Evolutionary conservation across 768 basidiomycete species (phyloP).

Genomic region (Termitomyces sp.): DNA sequence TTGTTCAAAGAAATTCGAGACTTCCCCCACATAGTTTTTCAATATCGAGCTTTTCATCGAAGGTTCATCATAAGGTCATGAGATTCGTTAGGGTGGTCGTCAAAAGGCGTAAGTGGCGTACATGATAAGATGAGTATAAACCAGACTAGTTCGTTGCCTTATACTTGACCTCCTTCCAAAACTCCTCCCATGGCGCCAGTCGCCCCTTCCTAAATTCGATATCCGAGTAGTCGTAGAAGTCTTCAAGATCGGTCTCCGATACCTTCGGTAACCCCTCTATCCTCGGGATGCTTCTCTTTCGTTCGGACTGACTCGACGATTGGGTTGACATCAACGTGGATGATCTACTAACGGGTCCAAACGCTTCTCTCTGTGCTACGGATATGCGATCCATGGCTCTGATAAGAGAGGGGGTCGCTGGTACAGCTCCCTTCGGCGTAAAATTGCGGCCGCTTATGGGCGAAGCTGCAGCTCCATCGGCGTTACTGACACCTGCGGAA

Average conservation of each 20-base stretch:
- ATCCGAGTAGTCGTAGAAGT: constrained; percentile 7
- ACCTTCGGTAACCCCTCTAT: constrained; percentile 12
- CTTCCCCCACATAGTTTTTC: not conserved
- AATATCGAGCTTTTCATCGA: not conserved
- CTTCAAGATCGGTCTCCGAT: constrained; percentile 11
- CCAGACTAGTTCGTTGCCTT: constrained; percentile 21
- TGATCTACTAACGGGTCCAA: constrained; percentile 15
- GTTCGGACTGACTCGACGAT: not conserved
- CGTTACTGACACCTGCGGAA: constrained; percentile 5
- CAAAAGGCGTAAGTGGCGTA: not conserved
- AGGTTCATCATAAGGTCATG: not conserved
- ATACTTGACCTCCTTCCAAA: constrained; percentile 41
- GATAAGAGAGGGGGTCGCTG: constrained; percentile 63
- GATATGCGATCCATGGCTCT: constrained; percentile 59
- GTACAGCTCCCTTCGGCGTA: constrained; percentile 34
- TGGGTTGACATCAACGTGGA: not conserved
- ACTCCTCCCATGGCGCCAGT: constrained; percentile 34
- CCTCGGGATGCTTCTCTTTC: not conserved
- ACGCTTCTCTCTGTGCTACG: constrained; percentile 53
- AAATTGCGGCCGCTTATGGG: not conserved
- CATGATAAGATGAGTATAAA: not conserved
- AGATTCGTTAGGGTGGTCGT: not conserved
- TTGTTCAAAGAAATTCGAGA: not conserved
- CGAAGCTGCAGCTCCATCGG: constrained; percentile 4
- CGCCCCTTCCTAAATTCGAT: not conserved